Conservation (phyloP, 495 filamentous ascomycete genomes). For the Aspergillus steynii region DNA sequence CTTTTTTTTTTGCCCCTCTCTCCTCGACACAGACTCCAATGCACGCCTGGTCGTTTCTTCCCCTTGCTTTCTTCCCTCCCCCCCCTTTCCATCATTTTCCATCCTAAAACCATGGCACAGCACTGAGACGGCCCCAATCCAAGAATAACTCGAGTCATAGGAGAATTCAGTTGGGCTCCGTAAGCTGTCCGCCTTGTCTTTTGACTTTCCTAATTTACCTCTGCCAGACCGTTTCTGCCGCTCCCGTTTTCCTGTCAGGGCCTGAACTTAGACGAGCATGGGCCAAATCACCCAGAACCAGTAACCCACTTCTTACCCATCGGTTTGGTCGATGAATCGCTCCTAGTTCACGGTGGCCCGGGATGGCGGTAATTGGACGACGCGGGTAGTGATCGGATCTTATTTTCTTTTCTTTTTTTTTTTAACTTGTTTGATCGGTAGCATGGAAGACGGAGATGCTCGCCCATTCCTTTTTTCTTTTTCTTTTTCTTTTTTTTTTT, state of each 20-base stretch:
- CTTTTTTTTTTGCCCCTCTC: conserved; percentile 1
- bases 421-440: conserved; percentile 8
- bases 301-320: background rate
- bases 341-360: background rate
- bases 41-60: background rate
- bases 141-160: background rate
- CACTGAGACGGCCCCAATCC: background rate
- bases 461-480: conserved; percentile 1
- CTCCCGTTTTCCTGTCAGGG: conserved; percentile 32
- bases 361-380: background rate
- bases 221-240: conserved; percentile 27
- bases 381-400: conserved; percentile 5
- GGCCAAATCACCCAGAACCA: conserved; percentile 17
- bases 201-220: conserved; percentile 17
- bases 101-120: background rate
- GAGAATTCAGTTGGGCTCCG: background rate
- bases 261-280: conserved; percentile 26
- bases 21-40: background rate
- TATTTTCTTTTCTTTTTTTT: conserved; percentile 9
- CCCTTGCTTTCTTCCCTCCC: background rate
- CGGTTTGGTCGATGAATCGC: conserved; percentile 17
- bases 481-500: background rate
- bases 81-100: background rate
- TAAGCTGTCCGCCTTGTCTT: background rate
- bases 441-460: conserved; percentile 4